Conservation (phyloP, 2,329 filamentous ascomycete genomes). For the Hypoxylon rubiginosum region DNA sequence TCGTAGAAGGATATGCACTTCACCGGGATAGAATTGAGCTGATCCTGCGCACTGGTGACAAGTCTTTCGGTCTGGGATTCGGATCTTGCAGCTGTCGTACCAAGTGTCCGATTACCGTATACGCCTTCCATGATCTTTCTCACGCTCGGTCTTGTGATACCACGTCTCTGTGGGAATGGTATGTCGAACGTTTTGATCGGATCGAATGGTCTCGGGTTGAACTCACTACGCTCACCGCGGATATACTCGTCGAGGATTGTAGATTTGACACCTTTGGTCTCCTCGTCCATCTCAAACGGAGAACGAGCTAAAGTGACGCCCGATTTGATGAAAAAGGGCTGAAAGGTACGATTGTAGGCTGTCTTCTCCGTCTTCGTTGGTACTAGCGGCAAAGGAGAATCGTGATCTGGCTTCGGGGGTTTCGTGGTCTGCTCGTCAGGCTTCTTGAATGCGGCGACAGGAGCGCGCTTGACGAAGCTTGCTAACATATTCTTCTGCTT, state of each 20-base stretch:
- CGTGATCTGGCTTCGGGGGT: conserved; percentile 39
- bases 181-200: conserved; percentile 62
- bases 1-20: conserved; percentile 74
- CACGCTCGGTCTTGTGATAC: conserved; percentile 66
- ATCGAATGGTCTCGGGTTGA: conserved; percentile 60
- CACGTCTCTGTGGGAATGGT: conserved; percentile 57
- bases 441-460: conserved; percentile 47
- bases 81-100: conserved; percentile 50
- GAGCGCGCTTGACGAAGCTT: conserved; percentile 44
- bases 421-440: conserved; percentile 24
- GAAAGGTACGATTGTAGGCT: conserved; percentile 78
- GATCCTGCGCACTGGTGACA: conserved; percentile 52
- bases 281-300: conserved; percentile 69
- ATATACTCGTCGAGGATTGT: conserved; percentile 67
- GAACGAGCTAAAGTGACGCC: conserved; percentile 78
- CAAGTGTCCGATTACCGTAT: conserved; percentile 57
- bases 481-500: conserved; percentile 54
- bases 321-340: conserved; percentile 83
- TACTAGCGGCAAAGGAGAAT: conserved; percentile 42
- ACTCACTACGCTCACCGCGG: conserved; percentile 60
- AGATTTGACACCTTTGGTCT: conserved; percentile 66
- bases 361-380: conserved; percentile 54
- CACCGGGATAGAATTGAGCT: conserved; percentile 65
- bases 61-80: conserved; percentile 58
- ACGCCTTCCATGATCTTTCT: conserved; percentile 71